Conservation (phyloP, 331 rosid genomes). For the Spiraea crenata region DNA sequence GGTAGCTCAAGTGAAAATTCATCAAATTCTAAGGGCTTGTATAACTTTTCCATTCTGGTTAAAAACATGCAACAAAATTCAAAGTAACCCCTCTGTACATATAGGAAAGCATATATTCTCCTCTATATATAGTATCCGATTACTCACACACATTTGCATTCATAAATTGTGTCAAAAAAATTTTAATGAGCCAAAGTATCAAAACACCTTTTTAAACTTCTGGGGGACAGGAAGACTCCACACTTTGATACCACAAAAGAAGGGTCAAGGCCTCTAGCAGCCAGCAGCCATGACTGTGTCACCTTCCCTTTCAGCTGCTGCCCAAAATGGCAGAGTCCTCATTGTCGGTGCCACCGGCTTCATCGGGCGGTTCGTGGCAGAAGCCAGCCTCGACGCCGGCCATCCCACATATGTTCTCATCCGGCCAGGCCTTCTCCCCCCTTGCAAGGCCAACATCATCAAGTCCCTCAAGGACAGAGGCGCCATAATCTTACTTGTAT, state of each 20-base stretch:
- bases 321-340: constrained; percentile 33
- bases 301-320: constrained; percentile 6
- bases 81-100: too few relatives aligned
- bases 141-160: not conserved
- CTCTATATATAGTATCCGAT: not conserved
- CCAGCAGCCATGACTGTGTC: constrained; percentile 39
- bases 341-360: constrained; percentile 66
- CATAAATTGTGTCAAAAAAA: not conserved
- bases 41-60: not conserved
- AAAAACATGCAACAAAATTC: too few relatives aligned
- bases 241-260: not conserved
- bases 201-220: too few relatives aligned
- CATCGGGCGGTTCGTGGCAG: constrained; percentile 65
- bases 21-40: too few relatives aligned
- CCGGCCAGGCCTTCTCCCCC: constrained; percentile 28
- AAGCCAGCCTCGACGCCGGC: constrained; percentile 47
- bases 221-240: not conserved
- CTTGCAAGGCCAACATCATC: constrained; percentile 37
- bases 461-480: constrained; percentile 55
- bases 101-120: not conserved
- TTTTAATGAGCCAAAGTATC: not conserved
- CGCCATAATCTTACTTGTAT: constrained; percentile 52
- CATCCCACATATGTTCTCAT: constrained; percentile 50
- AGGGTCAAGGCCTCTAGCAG: not conserved
- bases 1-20: not conserved